These are phyloP conservation scores for Dictyostelium firmibasis DNA, from an alignment of 78 protist genomes.

Conservation along the genomic window DNA sequence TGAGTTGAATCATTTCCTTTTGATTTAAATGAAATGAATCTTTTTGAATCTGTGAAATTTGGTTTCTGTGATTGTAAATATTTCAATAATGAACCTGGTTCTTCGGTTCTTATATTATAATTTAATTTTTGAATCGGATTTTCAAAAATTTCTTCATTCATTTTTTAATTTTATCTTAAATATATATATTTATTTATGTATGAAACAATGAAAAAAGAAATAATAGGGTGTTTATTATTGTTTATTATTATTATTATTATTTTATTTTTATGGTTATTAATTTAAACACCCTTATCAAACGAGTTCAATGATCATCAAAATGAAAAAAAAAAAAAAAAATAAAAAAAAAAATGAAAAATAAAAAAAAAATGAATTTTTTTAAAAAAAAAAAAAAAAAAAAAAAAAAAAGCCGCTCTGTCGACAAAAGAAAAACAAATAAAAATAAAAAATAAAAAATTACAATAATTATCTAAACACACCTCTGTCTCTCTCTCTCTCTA, in stretches of 20 bases:
- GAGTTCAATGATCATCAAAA: not conserved
- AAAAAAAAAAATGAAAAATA: not conserved
- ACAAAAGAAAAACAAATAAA: not conserved
- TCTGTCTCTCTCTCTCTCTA: too few relatives aligned
- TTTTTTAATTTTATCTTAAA: not conserved
- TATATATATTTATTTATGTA: too few relatives aligned
- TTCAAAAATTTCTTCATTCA: conserved; percentile 29
- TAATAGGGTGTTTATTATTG: not conserved
- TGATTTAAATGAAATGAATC: not conserved
- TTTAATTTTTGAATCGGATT: not conserved
- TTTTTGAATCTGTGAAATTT: not conserved
- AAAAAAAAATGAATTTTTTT: too few relatives aligned
- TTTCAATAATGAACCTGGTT: not conserved
- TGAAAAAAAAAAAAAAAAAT: not conserved
- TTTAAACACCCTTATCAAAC: not conserved
- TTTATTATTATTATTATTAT: too few relatives aligned
- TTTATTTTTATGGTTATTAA: not conserved
- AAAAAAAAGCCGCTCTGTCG: not conserved
- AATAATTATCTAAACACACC: too few relatives aligned
- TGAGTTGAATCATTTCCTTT: not conserved
- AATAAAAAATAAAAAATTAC: not conserved
- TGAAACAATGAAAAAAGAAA: not conserved
- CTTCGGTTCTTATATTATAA: not conserved
- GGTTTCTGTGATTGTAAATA: not conserved
- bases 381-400: not conserved